Evolutionary conservation across 176 grass and related monocot species (phyloP).

Genomic region (Avena atlantica): DNA sequence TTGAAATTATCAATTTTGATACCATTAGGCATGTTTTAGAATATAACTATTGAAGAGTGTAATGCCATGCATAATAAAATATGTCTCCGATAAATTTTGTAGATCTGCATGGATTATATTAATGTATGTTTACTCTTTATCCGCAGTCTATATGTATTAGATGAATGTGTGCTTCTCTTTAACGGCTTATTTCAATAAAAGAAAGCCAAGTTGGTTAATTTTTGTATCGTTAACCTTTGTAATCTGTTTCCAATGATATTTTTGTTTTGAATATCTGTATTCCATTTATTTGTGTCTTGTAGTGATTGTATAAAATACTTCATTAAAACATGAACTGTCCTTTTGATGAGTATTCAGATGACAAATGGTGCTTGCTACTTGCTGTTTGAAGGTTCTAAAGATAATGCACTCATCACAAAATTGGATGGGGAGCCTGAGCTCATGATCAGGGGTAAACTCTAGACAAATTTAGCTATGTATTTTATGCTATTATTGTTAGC

Average conservation of each 20-base stretch:
- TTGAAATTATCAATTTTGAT: slow-evolving; percentile 24
- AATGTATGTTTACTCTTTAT: background rate
- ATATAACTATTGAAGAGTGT: background rate
- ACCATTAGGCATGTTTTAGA: background rate
- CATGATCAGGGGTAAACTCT: slow-evolving; percentile 60
- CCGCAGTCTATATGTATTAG: background rate
- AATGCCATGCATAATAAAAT: slow-evolving; percentile 3
- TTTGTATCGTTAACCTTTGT: background rate
- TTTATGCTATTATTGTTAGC: background rate
- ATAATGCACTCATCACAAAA: slow-evolving; percentile 43
- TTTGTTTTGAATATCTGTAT: slow-evolving; percentile 5
- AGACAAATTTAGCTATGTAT: slow-evolving; percentile 6
- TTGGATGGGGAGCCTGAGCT: slow-evolving; percentile 49
- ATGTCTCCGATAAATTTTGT: background rate
- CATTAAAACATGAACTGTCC: slow-evolving; percentile 48
- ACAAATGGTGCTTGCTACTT: slow-evolving; percentile 73
- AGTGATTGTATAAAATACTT: slow-evolving; percentile 36
- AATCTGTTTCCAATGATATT: background rate
- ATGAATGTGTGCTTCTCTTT: background rate
- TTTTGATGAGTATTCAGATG: slow-evolving; percentile 69
- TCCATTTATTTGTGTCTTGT: slow-evolving; percentile 19
- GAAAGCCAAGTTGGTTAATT: background rate
- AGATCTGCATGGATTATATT: slow-evolving; percentile 7
- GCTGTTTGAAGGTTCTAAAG: slow-evolving; percentile 69
- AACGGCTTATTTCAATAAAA: background rate